A percentile compares a stretch with the other conserved stretches of the same genome.
These are phyloP conservation scores for Phyllostachys edulis DNA, from an alignment of 176 grass and related monocot genomes.

Conservation along the genomic window DNA sequence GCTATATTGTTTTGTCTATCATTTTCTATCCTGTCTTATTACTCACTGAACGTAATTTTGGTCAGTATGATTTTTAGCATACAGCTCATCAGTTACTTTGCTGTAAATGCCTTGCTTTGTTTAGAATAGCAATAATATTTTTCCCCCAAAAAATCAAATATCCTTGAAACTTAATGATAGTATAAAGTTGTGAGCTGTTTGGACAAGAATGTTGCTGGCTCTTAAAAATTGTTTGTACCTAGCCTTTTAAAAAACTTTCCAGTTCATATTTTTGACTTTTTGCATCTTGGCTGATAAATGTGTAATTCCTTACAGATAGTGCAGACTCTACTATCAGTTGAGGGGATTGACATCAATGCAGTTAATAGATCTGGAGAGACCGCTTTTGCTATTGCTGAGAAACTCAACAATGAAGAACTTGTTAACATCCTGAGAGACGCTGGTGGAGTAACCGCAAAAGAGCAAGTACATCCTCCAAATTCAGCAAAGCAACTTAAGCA, in stretches of 20 bases:
- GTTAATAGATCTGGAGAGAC: slow-evolving; percentile 73
- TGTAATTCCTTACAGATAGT: slow-evolving; percentile 55
- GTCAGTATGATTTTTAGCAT: background rate
- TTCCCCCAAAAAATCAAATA: background rate
- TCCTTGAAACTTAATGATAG: background rate
- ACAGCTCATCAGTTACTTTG: background rate
- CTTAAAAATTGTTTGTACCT: background rate
- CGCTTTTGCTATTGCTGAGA: slow-evolving; percentile 69
- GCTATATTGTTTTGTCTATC: background rate
- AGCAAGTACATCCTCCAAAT: slow-evolving; percentile 58
- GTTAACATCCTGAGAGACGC: slow-evolving; percentile 54
- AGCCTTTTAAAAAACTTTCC: background rate
- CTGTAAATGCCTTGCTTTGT: background rate
- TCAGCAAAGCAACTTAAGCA: slow-evolving; percentile 82
- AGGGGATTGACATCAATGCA: slow-evolving; percentile 70
- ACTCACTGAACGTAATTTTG: background rate
- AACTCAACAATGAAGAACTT: slow-evolving; percentile 67
- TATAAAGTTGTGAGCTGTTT: background rate
- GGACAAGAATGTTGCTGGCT: background rate
- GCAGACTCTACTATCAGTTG: slow-evolving; percentile 53
- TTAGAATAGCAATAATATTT: background rate
- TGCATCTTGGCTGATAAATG: slow-evolving; percentile 34
- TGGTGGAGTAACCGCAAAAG: slow-evolving; percentile 56
- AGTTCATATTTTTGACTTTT: background rate
- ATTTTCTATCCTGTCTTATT: background rate